phyloP scores from a whole-genome alignment of 78 protist species.

The Dictyostelium citrinum region DNA sequence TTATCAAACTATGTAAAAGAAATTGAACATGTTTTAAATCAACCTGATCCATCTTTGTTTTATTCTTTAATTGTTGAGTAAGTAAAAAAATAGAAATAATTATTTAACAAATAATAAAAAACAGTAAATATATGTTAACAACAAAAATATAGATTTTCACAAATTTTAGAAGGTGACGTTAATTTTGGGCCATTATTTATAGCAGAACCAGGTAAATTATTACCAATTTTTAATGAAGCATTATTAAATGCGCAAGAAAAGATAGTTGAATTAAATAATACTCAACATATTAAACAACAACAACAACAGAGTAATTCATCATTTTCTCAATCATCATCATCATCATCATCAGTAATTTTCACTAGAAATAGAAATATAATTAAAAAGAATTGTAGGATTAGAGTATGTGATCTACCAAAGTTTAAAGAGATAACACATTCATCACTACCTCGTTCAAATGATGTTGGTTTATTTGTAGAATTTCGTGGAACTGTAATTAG shows the following conservation, averaged over 20 bases:
- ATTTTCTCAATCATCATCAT: neutral
- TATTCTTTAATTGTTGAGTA: conserved; percentile 56
- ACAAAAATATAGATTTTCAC: conserved; percentile 14
- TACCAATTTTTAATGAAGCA: conserved; percentile 54
- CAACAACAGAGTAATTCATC: too few relatives aligned
- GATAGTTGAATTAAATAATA: neutral
- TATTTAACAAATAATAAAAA: too few relatives aligned
- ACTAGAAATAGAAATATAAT: neutral
- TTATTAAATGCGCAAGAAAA: conserved; percentile 1
- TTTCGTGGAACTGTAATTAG: conserved; percentile 61
- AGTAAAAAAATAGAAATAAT: neutral
- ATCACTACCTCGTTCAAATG: conserved; percentile 30
- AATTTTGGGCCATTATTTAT: conserved; percentile 59
- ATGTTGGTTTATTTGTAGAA: conserved; percentile 53
- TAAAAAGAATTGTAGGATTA: conserved; percentile 30
- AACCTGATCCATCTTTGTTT: conserved; percentile 35
- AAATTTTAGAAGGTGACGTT: conserved; percentile 61
- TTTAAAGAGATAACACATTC: conserved; percentile 30
- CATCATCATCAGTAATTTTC: neutral
- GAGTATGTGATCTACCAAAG: conserved; percentile 40
- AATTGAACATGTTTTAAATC: neutral
- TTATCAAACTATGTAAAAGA: conserved; percentile 1
- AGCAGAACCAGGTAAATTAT: conserved; percentile 46
- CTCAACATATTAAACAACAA: neutral
- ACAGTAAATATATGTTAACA: neutral